Evolutionary conservation across 2,329 filamentous ascomycete species (phyloP), one percentile per base, ranked within the genome.

Genomic region (Claviceps spartinae): DNA sequence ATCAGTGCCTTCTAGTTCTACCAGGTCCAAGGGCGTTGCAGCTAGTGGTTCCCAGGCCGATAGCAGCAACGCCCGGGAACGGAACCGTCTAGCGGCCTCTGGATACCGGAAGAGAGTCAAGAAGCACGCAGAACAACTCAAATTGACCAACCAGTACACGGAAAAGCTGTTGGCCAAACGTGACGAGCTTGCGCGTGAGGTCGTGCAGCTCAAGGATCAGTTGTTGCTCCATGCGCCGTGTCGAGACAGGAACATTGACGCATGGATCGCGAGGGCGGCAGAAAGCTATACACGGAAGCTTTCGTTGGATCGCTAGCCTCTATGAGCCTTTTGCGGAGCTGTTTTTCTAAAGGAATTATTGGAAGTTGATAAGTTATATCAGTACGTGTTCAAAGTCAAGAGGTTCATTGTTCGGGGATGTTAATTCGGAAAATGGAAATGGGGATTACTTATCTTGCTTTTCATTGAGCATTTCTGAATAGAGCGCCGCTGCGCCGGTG

Each of bases 181-280:
- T 36, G 24, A 20, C 18, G 38, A 47, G 18, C 52, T 53, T 8
- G 37, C 43, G 9, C 30, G 30, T 5, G 48, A 50, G n/a, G 34
- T 50, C 2, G n/a, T 53, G 8, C 34, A 50, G 52, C 48, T 53
- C 24, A 53, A 53, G 20, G 44, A 47, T 22, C 43, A 50, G 7
- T 22, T 53, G 13, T 50, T 53, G 48, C n/a, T n/a, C 5, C 52
- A 53, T 8, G 48, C 43, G 2, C 11, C 14, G 4, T 53, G 52
- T 20, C 43, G 30, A 7, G 52, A 53, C 22, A 26, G 38, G 9
- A 50, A 43, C 8, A 50, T 53, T 20, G 52, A 53, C 24, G 14
- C 18, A 3, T 53, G 52, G 52, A 50, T 53, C 16, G 26, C 20
- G 26, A 45, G 38, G 18, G 48, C 47, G 44, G 48, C 52, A 1